These are phyloP conservation scores for Silybum marianum DNA, from an alignment of 129 eudicot species.

Conservation along the genomic window DNA sequence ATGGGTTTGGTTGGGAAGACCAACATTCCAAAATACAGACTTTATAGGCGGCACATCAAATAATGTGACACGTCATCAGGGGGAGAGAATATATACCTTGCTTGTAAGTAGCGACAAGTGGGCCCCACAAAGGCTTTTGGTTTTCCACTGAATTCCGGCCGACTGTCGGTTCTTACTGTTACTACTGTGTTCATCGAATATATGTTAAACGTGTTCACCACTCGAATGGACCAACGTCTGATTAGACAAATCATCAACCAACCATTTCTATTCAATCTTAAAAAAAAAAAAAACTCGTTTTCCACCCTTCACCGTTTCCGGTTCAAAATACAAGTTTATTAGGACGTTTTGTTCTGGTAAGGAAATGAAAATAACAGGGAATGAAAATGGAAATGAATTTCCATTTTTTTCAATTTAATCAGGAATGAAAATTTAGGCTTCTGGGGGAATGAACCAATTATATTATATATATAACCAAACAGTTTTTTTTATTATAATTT, in stretches of 20 bases:
- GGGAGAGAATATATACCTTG: slow-evolving; percentile 66
- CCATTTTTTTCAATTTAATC: no score
- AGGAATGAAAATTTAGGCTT: no score
- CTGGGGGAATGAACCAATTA: no score
- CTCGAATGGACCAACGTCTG: neutral
- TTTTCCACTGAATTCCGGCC: slow-evolving; percentile 22
- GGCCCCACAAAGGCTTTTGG: slow-evolving; percentile 43
- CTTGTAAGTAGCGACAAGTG: slow-evolving; percentile 44
- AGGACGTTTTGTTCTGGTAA: no score
- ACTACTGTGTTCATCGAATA: neutral
- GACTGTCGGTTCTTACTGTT: neutral
- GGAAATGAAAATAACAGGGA: no score
- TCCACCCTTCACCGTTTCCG: no score
- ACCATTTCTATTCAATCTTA: neutral
- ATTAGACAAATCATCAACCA: neutral
- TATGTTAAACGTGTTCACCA: neutral
- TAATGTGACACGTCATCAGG: slow-evolving; percentile 26
- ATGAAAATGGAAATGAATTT: no score
- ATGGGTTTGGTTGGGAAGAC: neutral
- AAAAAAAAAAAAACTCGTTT: no score
- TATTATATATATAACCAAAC: no score
- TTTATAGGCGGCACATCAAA: neutral
- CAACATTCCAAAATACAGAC: neutral
- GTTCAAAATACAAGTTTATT: no score
- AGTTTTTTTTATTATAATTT: no score